Evolutionary conservation across 352 stramenopile genomes (phyloP), one percentile per base, ranked within the genome.

Genomic region (Pythium oligandrum): DNA sequence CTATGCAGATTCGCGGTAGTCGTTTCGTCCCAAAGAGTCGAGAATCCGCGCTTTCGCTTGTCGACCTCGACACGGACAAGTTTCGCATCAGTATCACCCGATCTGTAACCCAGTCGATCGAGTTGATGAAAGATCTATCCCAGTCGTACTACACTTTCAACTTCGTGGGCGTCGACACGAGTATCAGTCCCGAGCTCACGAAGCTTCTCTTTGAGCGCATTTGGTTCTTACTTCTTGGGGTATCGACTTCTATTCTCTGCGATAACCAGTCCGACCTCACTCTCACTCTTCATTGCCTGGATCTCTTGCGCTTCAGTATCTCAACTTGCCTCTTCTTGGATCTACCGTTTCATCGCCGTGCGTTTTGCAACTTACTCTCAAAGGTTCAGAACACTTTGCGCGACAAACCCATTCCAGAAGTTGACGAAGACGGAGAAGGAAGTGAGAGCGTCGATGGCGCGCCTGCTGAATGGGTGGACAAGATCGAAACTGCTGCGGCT

Each of bases 201-300:
- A 96, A 96, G 57, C 67, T 95, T 10, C 71, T 97, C 7, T 97
- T 98, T 36, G 79, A 95, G 49, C 80, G 91, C 5, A 92, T 95
- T n/a, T 99, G 94, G 93, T 97, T 98, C 61, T 91, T 96, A 42
- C 86, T 98, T 50, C 78, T 93, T n/a, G 78, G 85, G 34, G 65
- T 96, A 0, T 83, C 83, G 34, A 93, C 82, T 5, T 90, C 78
- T 1, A 95, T 95, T 50, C 55, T 96, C 45, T 82, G 79, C 34
- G 85, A 91, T 56, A 73, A 64, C 48, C 77, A 91, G 57, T 83
- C 78, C 7, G 79, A 95, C 62, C 54, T 93, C 57, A 85, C 75
- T 33, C 73, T 91, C 34, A 81, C 75, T 30, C 83, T 90, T 70
- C 83, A 90, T 37, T 92, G 83, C 42, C 75, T 93, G 31, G 85